A percentile compares a stretch with the other conserved stretches of the same genome.
phyloP scores from a whole-genome alignment of 805 yeast genomes.

The Yarrowia sp. region DNA sequence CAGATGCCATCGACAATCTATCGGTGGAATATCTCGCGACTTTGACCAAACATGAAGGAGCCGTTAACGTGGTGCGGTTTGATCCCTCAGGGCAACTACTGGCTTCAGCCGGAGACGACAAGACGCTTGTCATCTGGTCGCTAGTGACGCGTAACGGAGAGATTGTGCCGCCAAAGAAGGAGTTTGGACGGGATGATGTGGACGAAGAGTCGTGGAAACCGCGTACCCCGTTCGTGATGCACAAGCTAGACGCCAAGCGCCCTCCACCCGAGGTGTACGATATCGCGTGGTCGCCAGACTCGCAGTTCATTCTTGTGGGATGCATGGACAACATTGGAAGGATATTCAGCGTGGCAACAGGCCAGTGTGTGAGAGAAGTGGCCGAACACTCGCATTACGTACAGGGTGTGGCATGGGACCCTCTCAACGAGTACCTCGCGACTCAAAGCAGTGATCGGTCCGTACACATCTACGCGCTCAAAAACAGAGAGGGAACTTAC shows the following conservation, averaged over 20 bases:
- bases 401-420: constrained; percentile 98
- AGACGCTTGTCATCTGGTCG: constrained; percentile 79
- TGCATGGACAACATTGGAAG: constrained; percentile 85
- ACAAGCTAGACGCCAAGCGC: constrained; percentile 18
- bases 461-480: constrained; percentile 62
- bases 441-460: constrained; percentile 90
- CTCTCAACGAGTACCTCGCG: constrained; percentile 67
- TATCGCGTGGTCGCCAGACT: constrained; percentile 88
- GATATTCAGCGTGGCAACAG: constrained; percentile 57
- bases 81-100: constrained; percentile 60
- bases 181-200: constrained; percentile 48
- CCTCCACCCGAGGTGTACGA: constrained; percentile 77
- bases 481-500: constrained; percentile 36
- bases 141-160: constrained; percentile 31
- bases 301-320: constrained; percentile 73
- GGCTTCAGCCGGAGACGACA: constrained; percentile 96
- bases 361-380: constrained; percentile 55
- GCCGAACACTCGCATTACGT: constrained; percentile 83
- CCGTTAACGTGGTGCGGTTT: constrained; percentile 87
- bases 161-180: constrained; percentile 51
- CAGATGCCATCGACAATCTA: constrained; percentile 35
- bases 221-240: constrained; percentile 33
- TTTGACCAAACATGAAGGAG: constrained; percentile 83
- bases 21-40: constrained; percentile 73
- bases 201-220: constrained; percentile 71